Percentiles rank a stretch among this genome's conserved stretches.
Conservation (phyloP, 2,329 filamentous ascomycete species). For the Paecilomyces sp. region DNA sequence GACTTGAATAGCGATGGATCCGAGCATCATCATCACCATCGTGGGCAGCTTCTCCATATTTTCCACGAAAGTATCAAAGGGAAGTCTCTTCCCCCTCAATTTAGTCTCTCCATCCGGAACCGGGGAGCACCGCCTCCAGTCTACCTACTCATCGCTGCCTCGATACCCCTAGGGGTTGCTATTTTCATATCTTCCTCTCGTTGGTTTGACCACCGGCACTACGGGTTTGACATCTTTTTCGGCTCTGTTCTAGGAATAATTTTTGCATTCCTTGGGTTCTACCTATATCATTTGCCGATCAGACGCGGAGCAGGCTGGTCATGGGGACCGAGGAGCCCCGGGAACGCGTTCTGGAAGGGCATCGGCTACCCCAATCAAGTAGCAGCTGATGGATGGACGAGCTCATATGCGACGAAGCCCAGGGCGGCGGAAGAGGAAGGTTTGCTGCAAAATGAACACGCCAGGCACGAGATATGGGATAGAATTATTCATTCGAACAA, state of each 20-base stretch:
- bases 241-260: conserved; percentile 72
- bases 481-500: not conserved
- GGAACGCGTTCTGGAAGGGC: conserved; percentile 56
- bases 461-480: not conserved
- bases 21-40: not conserved
- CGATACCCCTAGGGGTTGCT: conserved; percentile 66
- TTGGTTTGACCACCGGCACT: conserved; percentile 82
- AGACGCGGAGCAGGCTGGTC: conserved; percentile 76
- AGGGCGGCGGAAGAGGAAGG: not conserved
- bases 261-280: conserved; percentile 67
- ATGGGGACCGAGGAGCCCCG: conserved; percentile 69
- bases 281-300: conserved; percentile 80
- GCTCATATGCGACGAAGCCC: not conserved
- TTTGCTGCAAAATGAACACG: not conserved
- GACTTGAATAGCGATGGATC: not conserved
- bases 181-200: conserved; percentile 79
- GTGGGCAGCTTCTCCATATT: not conserved
- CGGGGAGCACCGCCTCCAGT: conserved; percentile 77
- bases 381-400: conserved; percentile 21
- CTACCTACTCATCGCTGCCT: conserved; percentile 63
- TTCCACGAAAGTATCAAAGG: not conserved
- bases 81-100: not conserved
- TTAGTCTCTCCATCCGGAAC: conserved; percentile 51
- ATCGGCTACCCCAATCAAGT: conserved; percentile 26
- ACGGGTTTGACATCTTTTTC: conserved; percentile 85